Evolutionary conservation across 768 basidiomycete genomes (phyloP).

Genomic region (Tylopilus rubrobrunneus): DNA sequence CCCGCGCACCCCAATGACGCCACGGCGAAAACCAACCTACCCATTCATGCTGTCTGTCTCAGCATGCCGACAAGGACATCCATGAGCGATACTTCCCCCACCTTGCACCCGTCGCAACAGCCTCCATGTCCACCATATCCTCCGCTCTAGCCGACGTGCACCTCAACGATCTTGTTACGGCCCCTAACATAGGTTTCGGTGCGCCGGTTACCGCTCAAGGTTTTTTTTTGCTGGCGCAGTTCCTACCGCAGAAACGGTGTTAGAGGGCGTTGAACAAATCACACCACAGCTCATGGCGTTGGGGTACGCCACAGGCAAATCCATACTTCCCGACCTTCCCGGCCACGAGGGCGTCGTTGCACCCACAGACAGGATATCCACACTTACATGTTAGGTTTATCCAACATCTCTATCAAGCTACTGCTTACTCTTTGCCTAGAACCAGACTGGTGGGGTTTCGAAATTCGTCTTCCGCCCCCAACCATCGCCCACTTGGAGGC

Average conservation of each 20-base stretch:
- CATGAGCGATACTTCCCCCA: conserved; percentile 56
- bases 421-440: conserved; percentile 1
- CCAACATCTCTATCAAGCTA: background rate
- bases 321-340: conserved; percentile 48
- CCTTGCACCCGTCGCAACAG: conserved; percentile 44
- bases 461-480: conserved; percentile 70
- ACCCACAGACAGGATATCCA: conserved; percentile 72
- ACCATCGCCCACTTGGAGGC: conserved; percentile 59
- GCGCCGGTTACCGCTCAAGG: conserved; percentile 68
- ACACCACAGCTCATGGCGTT: conserved; percentile 77
- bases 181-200: conserved; percentile 68
- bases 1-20: conserved; percentile 32
- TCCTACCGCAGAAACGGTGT: conserved; percentile 69
- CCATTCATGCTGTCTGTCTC: conserved; percentile 79
- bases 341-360: conserved; percentile 63
- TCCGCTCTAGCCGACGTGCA: conserved; percentile 56
- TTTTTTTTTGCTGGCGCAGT: conserved; percentile 65
- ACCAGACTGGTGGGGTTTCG: conserved; percentile 89
- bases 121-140: conserved; percentile 48
- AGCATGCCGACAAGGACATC: conserved; percentile 56
- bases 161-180: conserved; percentile 53
- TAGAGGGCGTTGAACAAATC: conserved; percentile 63
- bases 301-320: conserved; percentile 69
- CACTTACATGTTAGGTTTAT: conserved; percentile 66
- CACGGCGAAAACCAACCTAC: conserved; percentile 29